Evolutionary conservation across 2,329 filamentous ascomycete species (phyloP), one percentile per base, ranked within the genome.

Genomic region (Pseudodiploospora longispora): DNA sequence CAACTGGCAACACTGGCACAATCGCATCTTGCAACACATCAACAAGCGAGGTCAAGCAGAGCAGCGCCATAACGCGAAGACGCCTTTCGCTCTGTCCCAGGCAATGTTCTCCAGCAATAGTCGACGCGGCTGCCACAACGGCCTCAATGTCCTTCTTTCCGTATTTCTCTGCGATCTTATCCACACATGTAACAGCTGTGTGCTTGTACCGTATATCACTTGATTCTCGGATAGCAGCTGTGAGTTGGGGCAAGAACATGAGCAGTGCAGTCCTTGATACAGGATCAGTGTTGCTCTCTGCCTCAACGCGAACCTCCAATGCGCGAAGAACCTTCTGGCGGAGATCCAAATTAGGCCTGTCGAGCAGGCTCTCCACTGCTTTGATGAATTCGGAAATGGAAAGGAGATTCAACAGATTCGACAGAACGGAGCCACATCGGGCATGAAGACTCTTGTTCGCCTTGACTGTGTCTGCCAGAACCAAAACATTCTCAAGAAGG

Each of bases 141-240:
- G 81, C 82, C 52, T 85, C 80, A 2, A 85, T 74, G 57, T 95
- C 87, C 62, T 90, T 94, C 71, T 93, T 94, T 53, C 93, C 94
- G 61, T 95, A 97, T 62, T 91, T 91, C 65, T 96, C 90, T 3
- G 87, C 80, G 50, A 98, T 94, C 63, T 87, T 87, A 66, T 96
- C 90, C 37, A 97, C 83, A 55, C 91, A 97, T 32, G 82, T 82
- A 49, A 98, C 82, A 1, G 90, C 87, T 8, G 87, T 88, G 55
- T 89, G 83, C 65, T 91, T 89, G 61, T 93, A 83, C 29, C 80
- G 74, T 42, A 84, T 76, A 52, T 93, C 82, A 30, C 76, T 70
- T 6, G 85, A 84, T 40, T 84, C 77, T 44, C 83, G 73, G 47
- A 98, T 79, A 38, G 94, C 85, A 19, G 76, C 74, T 12, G 86